Evolutionary conservation across 768 basidiomycete species (phyloP), one percentile per base, ranked within the genome.

Genomic region (Vararia minispora): DNA sequence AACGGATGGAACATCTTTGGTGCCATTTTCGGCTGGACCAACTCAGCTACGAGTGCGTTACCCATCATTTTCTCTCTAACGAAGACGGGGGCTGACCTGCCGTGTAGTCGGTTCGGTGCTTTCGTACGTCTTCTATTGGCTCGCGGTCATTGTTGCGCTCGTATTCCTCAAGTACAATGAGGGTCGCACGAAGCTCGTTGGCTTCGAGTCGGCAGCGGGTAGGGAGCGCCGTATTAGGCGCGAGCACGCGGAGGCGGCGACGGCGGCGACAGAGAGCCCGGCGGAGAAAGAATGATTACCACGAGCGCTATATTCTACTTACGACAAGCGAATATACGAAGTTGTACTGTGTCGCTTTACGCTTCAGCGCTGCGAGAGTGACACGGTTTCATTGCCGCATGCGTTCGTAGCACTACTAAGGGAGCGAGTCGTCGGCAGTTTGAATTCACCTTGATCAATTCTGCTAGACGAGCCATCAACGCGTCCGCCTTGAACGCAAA

Each of bases 111-210:
- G 92, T 10, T 72, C 80, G 1, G 69, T 97, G 16, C 64, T 94
- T n/a, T 64, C 78, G 0, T 98, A 97, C 57, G 74, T 87, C 33
- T 83, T 88, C 59, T 97, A 92, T 65, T 97, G 92, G 92, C 46
- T 95, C 44, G 74, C 79, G 10, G 84, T 83, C 47, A 76, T 92
- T 32, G 70, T 52, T 24, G 63, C 64, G 3, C 68, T 98, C 36
- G 52, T 83, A 35, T 71, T 60, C 47, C 61, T 84, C 65, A 87
- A 87, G 59, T 84, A 46, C 45, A 52, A 42, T 20, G 64, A 65
- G 55, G 59, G 52, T 20, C 33, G 50, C 30, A 4, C 30, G 4
- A 24, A 12, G 4, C 21, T 43, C 17, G 33, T 43, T 22, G 41
- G 45, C n/a, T 11, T 44, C 18, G 41, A 44, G 23, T 39, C 40